Conservation (phyloP, 2,329 filamentous ascomycete species). For the Westerdykella ornata region DNA sequence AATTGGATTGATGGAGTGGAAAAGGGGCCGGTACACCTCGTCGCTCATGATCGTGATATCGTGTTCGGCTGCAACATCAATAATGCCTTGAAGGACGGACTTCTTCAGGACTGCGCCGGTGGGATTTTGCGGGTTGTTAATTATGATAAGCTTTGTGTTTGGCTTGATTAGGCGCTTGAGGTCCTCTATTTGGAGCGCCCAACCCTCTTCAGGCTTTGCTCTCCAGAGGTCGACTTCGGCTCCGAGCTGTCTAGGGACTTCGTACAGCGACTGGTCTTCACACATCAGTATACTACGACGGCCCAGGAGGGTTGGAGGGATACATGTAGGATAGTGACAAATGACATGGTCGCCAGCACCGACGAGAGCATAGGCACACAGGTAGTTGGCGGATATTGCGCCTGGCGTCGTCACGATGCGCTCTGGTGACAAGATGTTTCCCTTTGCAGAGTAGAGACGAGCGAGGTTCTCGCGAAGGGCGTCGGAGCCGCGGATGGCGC, state of each 20-base stretch:
- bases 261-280: slow-evolving; percentile 63
- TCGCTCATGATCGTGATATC: slow-evolving; percentile 65
- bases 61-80: slow-evolving; percentile 56
- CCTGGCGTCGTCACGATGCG: slow-evolving; percentile 72
- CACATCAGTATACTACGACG: not conserved
- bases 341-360: slow-evolving; percentile 74
- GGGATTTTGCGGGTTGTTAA: slow-evolving; percentile 79
- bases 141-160: slow-evolving; percentile 65
- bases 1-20: slow-evolving; percentile 58
- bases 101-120: slow-evolving; percentile 65
- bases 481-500: slow-evolving; percentile 62
- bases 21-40: slow-evolving; percentile 79
- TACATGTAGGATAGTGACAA: slow-evolving; percentile 77
- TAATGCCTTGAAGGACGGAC: slow-evolving; percentile 53
- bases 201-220: slow-evolving; percentile 57
- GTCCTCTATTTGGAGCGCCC: slow-evolving; percentile 60
- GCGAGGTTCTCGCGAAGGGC: slow-evolving; percentile 59
- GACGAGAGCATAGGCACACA: slow-evolving; percentile 67
- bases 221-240: slow-evolving; percentile 74
- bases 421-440: slow-evolving; percentile 47
- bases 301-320: too few species aligned
- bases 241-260: slow-evolving; percentile 65
- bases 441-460: slow-evolving; percentile 55
- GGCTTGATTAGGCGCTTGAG: slow-evolving; percentile 57
- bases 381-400: slow-evolving; percentile 77